Base-by-base conservation (phyloP, 768 basidiomycete species). In the Boletus barrowsii region DNA sequence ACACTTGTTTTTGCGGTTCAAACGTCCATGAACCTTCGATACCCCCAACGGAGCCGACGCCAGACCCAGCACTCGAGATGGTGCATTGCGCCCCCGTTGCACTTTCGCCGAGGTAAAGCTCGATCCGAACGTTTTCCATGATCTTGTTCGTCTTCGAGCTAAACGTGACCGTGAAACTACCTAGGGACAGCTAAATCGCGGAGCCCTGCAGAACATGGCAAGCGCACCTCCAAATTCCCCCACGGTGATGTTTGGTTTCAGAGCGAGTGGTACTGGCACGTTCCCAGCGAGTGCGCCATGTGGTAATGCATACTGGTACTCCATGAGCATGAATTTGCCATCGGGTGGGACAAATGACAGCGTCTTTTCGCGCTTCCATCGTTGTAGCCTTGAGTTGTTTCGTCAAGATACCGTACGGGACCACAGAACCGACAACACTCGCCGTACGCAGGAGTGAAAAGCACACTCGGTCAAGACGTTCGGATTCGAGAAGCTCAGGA, bases 331-430 rank as follows among this genome's bases (percentile, higher is more conserved):
- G 72, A 97, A 98, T 48, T 81, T 81, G 4, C 95, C 94, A 62
- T 98, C 95, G 5, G 95, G 95, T 7, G 95, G 95, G 20, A 98
- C 83, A 67, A 98, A 98, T 2, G 95, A 96, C 40, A 98, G 73
- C 1, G 78, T 71, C 62, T 83, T 87, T 64, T 90, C 86, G 37
- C 84, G 82, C 22, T 78, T 74, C 88, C 92, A 97, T 52, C 86
- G 84, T 63, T 83, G 86, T 24, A 95, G 75, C 36, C 93, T 95
- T 60, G 26, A 9, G 33, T 32, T 42, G 55, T 15, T 48, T 51
- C 26, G 56, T 58, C 51, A 60, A 39, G 10, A 59, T 33, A 40
- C 42, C 30, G 18, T 26, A 42, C 18, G 22, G 5, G 49, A 39
- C 43, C 39, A 41, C 50, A 32, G 39, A 39, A 45, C 2, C 4